Percentiles rank a stretch among this genome's conserved stretches.
phyloP scores from a whole-genome alignment of 352 stramenopile genomes.

The Phytophthora constricta region DNA sequence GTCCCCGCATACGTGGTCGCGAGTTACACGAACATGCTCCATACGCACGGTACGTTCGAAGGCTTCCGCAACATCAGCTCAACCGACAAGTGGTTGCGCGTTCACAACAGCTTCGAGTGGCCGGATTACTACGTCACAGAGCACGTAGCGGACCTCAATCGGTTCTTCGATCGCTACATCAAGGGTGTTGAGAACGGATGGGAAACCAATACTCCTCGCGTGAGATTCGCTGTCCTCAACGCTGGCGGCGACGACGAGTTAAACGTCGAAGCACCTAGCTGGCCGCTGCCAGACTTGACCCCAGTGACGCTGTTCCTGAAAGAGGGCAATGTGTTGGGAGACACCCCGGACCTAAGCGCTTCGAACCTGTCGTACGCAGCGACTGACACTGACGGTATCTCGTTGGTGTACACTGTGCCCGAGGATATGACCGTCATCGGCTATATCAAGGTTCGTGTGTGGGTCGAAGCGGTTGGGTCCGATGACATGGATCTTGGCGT shows the following conservation, averaged over 20 bases:
- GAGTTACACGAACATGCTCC: slow-evolving; percentile 2
- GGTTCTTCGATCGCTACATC: slow-evolving; percentile 6
- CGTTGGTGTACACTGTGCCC: slow-evolving; percentile 6
- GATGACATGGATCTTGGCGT: background rate
- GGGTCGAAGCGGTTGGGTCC: slow-evolving; percentile 1
- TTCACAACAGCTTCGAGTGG: slow-evolving; percentile 1
- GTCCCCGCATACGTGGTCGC: slow-evolving; percentile 2
- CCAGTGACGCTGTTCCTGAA: background rate
- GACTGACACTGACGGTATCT: background rate
- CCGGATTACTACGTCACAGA: background rate
- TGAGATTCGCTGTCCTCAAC: background rate
- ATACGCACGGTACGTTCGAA: background rate
- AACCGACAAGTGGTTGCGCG: slow-evolving; percentile 3
- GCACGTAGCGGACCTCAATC: background rate
- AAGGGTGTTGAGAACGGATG: slow-evolving; percentile 10
- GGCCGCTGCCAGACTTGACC: background rate
- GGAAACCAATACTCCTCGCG: background rate
- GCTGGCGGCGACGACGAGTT: slow-evolving; percentile 1
- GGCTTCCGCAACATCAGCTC: slow-evolving; percentile 2
- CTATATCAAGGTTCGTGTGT: slow-evolving; percentile 5
- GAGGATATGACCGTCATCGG: slow-evolving; percentile 2
- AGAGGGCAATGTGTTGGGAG: background rate
- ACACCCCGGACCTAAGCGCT: background rate
- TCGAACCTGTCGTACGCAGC: background rate
- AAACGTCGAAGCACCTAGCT: slow-evolving; percentile 3